Evolutionary conservation across 2,329 filamentous ascomycete species (phyloP), one percentile per base, ranked within the genome.

Genomic region (Cercospora zeina): DNA sequence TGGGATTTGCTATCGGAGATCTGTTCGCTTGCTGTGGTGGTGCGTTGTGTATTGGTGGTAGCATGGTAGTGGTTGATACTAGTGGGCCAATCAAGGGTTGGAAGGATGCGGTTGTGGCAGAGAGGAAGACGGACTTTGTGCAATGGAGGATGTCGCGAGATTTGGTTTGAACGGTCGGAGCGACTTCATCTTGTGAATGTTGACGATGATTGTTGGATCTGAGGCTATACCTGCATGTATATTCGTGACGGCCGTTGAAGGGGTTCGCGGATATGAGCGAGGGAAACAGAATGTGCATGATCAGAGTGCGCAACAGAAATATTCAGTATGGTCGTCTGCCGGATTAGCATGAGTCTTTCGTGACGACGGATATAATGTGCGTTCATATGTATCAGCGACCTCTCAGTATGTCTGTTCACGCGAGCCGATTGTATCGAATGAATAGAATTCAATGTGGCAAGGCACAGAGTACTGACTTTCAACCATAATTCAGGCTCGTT

Each of bases 21-120:
- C 30, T 69, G 21, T 70, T 70, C 49, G 68, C 68, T 31, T 70
- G 68, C 24, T 70, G 68, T 64, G 68, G 68, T 24, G 68, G 68
- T 2, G 63, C 67, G 34, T 62, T 70, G 56, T 66, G 64, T 60
- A 54, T 70, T 59, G 68, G 68, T n/a, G 67, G 67, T 8, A 39
- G 62, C 19, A 45, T 70, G 62, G 65, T 68, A n/a, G 19, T 70
- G 49, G 68, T 70, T 8, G 68, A 70, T 58, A 70, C 67, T n/a
- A 62, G 59, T 33, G 63, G 58, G 49, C 57, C 58, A 16, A 61
- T 69, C 21, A 33, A 50, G n/a, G 64, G 65, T 36, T 69, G 67
- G 68, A 61, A 64, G 21, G 54, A 64, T 14, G 39, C 60, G 3
- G 16, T 63, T 51, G 58, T 70, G 53, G 68, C 64, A 27, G 66